A percentile compares a stretch with the other conserved stretches of the same genome.
These are phyloP conservation scores for Gossypium stocksii DNA, from an alignment of 345 rosid genomes.

Conservation along the genomic window DNA sequence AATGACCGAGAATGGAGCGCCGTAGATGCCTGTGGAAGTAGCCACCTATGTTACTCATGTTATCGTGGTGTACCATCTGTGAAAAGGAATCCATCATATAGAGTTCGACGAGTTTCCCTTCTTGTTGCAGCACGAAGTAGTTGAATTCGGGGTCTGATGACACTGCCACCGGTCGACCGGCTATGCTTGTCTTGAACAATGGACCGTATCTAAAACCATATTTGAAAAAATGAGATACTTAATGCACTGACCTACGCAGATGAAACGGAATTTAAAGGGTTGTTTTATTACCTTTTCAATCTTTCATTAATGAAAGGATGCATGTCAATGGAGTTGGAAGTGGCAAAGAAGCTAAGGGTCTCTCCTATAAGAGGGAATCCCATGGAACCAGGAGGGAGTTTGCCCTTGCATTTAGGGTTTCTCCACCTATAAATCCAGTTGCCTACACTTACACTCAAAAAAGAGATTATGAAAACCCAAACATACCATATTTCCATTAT, in stretches of 20 bases:
- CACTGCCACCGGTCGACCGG: constrained; percentile 13
- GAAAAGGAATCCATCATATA: constrained; percentile 18
- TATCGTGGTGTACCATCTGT: neutral
- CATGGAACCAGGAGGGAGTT: neutral
- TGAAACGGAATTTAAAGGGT: neutral
- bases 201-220: constrained; percentile 9
- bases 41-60: neutral
- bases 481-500: neutral
- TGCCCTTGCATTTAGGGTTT: constrained; percentile 3
- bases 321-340: neutral
- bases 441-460: neutral
- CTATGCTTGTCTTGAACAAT: constrained; percentile 20
- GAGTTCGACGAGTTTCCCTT: constrained; percentile 11
- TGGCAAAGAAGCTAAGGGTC: neutral
- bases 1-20: neutral
- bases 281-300: neutral
- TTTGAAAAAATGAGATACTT: neutral
- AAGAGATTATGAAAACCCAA: neutral
- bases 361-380: neutral
- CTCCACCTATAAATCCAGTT: neutral
- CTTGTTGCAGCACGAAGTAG: constrained; percentile 17
- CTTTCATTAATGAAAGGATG: neutral
- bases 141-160: constrained; percentile 18
- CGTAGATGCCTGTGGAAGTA: constrained; percentile 1
- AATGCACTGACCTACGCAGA: too few relatives aligned